Percentiles rank a stretch among this genome's conserved stretches.
Conservation (phyloP, 192 early-diverging fungal genomes). For the Entomortierella lignicola region DNA sequence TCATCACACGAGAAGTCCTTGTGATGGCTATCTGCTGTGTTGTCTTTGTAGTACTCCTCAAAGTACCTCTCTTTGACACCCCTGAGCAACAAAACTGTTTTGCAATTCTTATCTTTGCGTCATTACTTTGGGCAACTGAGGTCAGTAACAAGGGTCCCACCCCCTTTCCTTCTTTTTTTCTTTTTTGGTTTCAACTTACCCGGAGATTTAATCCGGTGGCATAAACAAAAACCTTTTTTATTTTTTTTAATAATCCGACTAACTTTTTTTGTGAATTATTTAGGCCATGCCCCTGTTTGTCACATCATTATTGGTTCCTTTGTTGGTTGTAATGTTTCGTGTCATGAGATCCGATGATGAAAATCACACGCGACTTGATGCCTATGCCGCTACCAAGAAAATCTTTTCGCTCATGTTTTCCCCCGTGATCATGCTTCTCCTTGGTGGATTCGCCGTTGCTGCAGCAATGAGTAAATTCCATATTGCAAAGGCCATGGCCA, state of each 20-base stretch:
- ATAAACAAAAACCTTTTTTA: too few species aligned
- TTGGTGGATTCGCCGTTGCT: constrained; percentile 95
- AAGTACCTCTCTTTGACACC: constrained; percentile 71
- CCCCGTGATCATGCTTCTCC: constrained; percentile 94
- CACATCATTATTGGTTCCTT: constrained; percentile 88
- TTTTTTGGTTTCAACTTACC: not conserved
- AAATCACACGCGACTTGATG: constrained; percentile 66
- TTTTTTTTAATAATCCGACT: too few species aligned
- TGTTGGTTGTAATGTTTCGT: constrained; percentile 84
- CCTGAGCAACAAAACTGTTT: constrained; percentile 90
- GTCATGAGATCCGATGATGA: constrained; percentile 81
- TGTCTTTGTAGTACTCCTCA: constrained; percentile 70
- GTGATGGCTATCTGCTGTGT: constrained; percentile 62
- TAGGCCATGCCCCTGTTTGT: constrained; percentile 92
- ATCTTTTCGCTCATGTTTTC: constrained; percentile 96
- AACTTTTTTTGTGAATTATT: not conserved
- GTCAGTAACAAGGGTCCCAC: constrained; percentile 59
- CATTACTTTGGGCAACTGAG: constrained; percentile 94
- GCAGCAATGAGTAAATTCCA: constrained; percentile 95
- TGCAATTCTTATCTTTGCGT: constrained; percentile 91
- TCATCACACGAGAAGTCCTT: constrained; percentile 57
- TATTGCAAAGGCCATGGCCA: constrained; percentile 92
- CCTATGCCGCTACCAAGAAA: constrained; percentile 81
- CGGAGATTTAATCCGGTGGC: too few species aligned
- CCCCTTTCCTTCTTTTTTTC: not conserved